Evolutionary conservation across 345 rosid species (phyloP).

Genomic region (Pistacia vera): DNA sequence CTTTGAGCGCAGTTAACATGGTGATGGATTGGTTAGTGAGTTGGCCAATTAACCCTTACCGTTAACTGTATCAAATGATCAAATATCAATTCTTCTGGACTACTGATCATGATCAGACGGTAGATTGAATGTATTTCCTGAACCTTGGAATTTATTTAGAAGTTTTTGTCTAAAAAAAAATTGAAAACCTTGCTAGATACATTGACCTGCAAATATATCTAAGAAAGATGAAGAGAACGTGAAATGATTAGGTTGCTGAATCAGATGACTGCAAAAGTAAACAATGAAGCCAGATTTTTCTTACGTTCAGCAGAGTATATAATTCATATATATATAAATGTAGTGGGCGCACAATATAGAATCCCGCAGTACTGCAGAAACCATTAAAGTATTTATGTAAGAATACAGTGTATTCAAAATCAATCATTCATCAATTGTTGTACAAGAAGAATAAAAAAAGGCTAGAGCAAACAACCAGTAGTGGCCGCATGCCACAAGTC

Average conservation of each 20-base stretch:
- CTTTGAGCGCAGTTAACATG: no score
- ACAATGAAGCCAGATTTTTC: slow-evolving; percentile 8
- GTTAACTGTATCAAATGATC: no score
- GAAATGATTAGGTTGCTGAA: slow-evolving; percentile 16
- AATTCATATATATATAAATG: not conserved
- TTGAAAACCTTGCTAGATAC: not conserved
- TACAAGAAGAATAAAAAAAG: not conserved
- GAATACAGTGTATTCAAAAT: not conserved
- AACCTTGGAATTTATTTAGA: no score
- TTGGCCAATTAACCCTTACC: no score
- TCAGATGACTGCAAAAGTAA: not conserved
- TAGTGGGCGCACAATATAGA: slow-evolving; percentile 19
- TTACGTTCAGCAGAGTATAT: not conserved
- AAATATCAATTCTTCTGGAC: no score
- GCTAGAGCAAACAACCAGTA: not conserved
- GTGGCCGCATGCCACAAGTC: not conserved
- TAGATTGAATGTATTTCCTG: no score
- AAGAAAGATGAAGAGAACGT: not conserved
- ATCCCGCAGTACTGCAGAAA: slow-evolving; percentile 3
- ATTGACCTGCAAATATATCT: not conserved
- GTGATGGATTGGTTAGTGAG: no score
- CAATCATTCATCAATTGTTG: slow-evolving; percentile 3
- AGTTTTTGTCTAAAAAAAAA: no score
- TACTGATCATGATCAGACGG: no score
- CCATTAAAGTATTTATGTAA: not conserved